These are phyloP conservation scores for Peniophora sp. DNA, from an alignment of 1,284 basidiomycete species.

Conservation along the genomic window DNA sequence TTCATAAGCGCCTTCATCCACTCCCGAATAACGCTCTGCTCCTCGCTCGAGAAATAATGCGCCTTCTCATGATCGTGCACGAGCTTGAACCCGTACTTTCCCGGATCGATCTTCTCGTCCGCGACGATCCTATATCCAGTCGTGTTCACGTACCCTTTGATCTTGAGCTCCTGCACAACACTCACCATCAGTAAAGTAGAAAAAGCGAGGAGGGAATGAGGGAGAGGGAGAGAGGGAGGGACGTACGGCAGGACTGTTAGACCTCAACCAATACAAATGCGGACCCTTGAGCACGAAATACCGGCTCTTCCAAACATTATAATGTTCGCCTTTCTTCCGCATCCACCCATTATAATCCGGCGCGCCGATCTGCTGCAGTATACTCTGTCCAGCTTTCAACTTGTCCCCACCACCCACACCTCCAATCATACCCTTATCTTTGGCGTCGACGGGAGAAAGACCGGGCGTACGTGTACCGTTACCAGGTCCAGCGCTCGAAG, in stretches of 20 bases:
- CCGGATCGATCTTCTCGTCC: slow-evolving; percentile 89
- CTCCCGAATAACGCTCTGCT: slow-evolving; percentile 77
- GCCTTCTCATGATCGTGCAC: slow-evolving; percentile 85
- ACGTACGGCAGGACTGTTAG: slow-evolving; percentile 60
- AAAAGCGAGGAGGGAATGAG: no score
- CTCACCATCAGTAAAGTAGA: no score
- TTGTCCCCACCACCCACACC: slow-evolving; percentile 13
- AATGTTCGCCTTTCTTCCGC: slow-evolving; percentile 91
- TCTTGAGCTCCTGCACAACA: slow-evolving; percentile 68
- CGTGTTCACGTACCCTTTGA: slow-evolving; percentile 94
- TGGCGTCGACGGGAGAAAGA: slow-evolving; percentile 10
- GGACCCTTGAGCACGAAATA: slow-evolving; percentile 94
- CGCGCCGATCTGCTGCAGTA: slow-evolving; percentile 82
- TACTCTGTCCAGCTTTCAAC: slow-evolving; percentile 59
- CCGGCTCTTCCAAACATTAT: slow-evolving; percentile 89
- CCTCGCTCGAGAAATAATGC: slow-evolving; percentile 89
- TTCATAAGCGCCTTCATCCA: slow-evolving; percentile 99
- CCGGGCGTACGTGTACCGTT: slow-evolving; percentile 7
- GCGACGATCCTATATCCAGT: slow-evolving; percentile 90
- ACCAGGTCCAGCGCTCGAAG: slow-evolving; percentile 28
- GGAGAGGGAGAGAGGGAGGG: neutral
- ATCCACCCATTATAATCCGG: slow-evolving; percentile 91
- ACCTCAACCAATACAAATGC: slow-evolving; percentile 82
- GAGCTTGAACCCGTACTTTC: slow-evolving; percentile 93
- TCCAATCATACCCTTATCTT: neutral